phyloP scores from a whole-genome alignment of 2,329 filamentous ascomycete species.

The Escovopsis sp. region DNA sequence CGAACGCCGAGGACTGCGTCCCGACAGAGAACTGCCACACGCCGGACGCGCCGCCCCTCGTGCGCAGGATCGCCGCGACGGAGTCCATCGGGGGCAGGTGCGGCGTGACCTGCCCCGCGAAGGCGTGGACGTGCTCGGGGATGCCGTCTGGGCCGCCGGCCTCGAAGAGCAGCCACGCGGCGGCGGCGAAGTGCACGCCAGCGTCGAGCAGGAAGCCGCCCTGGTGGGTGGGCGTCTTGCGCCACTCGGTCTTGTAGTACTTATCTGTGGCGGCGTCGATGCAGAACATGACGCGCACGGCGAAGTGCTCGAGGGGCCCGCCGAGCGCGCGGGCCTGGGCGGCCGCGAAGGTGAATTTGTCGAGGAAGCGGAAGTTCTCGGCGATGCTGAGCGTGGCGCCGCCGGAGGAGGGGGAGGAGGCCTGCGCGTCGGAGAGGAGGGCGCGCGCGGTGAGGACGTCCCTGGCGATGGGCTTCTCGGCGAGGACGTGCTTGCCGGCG shows the following conservation, averaged over 20 bases:
- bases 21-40: constrained; percentile 43
- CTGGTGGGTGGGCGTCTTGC: constrained; percentile 53
- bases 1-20: constrained; percentile 34
- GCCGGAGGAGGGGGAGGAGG: constrained; percentile 11
- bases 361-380: constrained; percentile 57
- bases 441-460: constrained; percentile 31
- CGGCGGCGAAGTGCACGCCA: constrained; percentile 58
- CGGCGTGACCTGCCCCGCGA: constrained; percentile 36
- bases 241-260: constrained; percentile 43
- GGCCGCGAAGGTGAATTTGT: constrained; percentile 37
- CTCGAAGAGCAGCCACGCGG: constrained; percentile 39
- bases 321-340: constrained; percentile 20
- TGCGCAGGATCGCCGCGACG: constrained; percentile 41
- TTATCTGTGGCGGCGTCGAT: constrained; percentile 24
- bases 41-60: constrained; percentile 38
- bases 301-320: constrained; percentile 28
- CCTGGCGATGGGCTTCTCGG: constrained; percentile 53
- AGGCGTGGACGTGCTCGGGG: constrained; percentile 33
- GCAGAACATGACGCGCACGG: constrained; percentile 20
- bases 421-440: constrained; percentile 22
- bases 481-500: constrained; percentile 56
- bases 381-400: constrained; percentile 41
- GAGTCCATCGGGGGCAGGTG: constrained; percentile 53
- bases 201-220: constrained; percentile 65
- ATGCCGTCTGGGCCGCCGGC: constrained; percentile 20